Evolutionary conservation across 1,139 yeast genomes (phyloP).

Genomic region (Hansenula lynferdii): DNA sequence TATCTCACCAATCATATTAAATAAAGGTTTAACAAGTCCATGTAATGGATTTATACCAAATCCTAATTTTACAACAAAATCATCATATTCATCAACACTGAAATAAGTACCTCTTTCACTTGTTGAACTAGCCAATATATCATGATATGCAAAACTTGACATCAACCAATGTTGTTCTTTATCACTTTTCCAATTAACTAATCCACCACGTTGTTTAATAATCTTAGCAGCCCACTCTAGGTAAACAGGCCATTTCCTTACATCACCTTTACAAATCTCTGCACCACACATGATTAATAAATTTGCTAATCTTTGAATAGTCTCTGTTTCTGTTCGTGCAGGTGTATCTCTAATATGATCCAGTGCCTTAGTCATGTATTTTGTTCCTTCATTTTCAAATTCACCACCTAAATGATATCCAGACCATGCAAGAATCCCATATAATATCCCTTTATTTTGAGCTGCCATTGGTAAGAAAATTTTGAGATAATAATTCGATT

Average conservation of each 20-base stretch:
- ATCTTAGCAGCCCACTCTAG: slow-evolving; percentile 58
- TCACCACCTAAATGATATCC: slow-evolving; percentile 37
- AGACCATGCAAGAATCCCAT: slow-evolving; percentile 74
- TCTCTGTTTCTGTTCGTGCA: slow-evolving; percentile 25
- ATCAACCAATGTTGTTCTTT: slow-evolving; percentile 69
- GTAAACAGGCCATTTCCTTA: slow-evolving; percentile 60
- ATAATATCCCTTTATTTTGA: slow-evolving; percentile 59
- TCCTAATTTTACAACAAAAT: slow-evolving; percentile 37
- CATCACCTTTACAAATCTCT: slow-evolving; percentile 75
- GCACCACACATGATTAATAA: slow-evolving; percentile 65
- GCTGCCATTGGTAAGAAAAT: slow-evolving; percentile 80
- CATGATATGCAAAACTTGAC: slow-evolving; percentile 82
- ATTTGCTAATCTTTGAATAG: slow-evolving; percentile 48
- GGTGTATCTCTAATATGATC: slow-evolving; percentile 35
- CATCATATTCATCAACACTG: slow-evolving; percentile 51
- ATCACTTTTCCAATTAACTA: slow-evolving; percentile 41
- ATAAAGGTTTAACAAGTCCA: slow-evolving; percentile 68
- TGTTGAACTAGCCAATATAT: slow-evolving; percentile 56
- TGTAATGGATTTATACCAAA: slow-evolving; percentile 57
- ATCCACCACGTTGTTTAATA: slow-evolving; percentile 54
- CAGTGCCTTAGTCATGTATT: slow-evolving; percentile 43
- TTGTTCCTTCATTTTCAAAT: slow-evolving; percentile 36
- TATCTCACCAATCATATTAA: slow-evolving; percentile 63
- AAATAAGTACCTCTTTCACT: slow-evolving; percentile 55
- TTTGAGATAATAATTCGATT: slow-evolving; percentile 62